These are phyloP conservation scores for Schizothecium vesticola DNA, from an alignment of 495 filamentous ascomycete species.

Conservation along the genomic window DNA sequence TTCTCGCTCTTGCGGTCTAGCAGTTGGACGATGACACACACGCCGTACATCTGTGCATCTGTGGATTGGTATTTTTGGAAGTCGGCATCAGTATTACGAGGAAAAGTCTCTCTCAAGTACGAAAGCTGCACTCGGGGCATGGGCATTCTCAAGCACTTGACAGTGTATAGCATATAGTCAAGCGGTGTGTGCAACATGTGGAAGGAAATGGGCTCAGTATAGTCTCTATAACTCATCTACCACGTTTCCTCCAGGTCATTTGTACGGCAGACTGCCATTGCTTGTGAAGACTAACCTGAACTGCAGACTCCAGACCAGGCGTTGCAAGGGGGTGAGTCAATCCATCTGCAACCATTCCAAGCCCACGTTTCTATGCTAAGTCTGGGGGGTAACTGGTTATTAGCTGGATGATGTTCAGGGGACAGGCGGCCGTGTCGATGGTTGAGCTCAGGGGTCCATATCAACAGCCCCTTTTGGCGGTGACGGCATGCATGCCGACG, in stretches of 20 bases:
- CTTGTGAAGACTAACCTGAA: background rate
- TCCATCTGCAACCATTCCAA: background rate
- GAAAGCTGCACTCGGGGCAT: background rate
- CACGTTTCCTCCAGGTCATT: background rate
- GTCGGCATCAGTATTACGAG: background rate
- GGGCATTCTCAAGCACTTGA: background rate
- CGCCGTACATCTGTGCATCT: background rate
- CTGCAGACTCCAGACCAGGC: too few relatives aligned
- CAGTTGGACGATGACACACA: background rate
- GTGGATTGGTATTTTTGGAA: background rate
- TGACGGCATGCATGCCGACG: background rate
- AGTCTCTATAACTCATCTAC: background rate
- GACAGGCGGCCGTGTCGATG: background rate
- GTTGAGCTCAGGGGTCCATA: background rate
- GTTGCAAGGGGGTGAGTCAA: background rate
- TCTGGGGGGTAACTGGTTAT: too few relatives aligned
- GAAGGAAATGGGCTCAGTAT: too few relatives aligned
- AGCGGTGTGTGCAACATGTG: background rate
- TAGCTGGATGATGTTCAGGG: background rate
- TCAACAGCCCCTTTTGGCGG: background rate
- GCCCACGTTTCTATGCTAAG: too few relatives aligned
- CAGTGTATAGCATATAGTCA: background rate
- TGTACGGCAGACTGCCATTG: background rate
- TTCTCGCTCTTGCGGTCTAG: background rate
- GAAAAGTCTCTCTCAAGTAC: background rate